Percentiles rank a stretch among this genome's conserved stretches.
Evolutionary conservation across 306 rosid species (phyloP).

Genomic region (Medicago arabica): DNA sequence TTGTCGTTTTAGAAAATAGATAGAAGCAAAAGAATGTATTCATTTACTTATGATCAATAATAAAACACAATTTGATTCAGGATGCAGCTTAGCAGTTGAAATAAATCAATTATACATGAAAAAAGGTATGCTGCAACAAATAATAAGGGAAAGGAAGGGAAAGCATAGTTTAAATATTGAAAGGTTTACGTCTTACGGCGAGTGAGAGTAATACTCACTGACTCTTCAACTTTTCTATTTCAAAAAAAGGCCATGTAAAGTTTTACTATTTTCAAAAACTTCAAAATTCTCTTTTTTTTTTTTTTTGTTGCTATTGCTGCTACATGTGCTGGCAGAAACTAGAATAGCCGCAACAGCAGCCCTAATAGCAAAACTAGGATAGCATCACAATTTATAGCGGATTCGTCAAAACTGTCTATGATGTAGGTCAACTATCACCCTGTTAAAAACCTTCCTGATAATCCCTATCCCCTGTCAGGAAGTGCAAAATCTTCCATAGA

Average conservation of each 20-base stretch:
- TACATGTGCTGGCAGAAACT: not conserved
- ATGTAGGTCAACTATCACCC: not conserved
- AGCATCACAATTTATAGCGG: no score
- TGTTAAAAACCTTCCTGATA: slow-evolving; percentile 3
- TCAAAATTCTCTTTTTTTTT: not conserved
- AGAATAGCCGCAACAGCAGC: not conserved
- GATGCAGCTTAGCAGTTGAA: not conserved
- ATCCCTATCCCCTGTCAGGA: slow-evolving; percentile 16
- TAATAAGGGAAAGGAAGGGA: not conserved
- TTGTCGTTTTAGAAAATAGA: slow-evolving; percentile 7
- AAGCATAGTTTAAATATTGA: not conserved
- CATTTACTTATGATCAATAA: slow-evolving; percentile 10
- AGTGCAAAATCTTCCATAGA: not conserved
- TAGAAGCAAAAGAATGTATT: slow-evolving; percentile 8
- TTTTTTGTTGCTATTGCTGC: not conserved
- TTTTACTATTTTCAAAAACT: not conserved
- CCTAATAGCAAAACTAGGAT: not conserved
- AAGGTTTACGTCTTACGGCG: not conserved
- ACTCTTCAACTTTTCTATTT: not conserved
- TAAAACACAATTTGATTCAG: not conserved
- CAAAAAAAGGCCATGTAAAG: not conserved
- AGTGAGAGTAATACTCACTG: not conserved
- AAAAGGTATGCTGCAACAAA: not conserved
- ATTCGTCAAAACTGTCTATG: not conserved
- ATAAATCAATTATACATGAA: not conserved